Evolutionary conservation across 106 monocot species (phyloP).

Genomic region (Vanilla planifolia): DNA sequence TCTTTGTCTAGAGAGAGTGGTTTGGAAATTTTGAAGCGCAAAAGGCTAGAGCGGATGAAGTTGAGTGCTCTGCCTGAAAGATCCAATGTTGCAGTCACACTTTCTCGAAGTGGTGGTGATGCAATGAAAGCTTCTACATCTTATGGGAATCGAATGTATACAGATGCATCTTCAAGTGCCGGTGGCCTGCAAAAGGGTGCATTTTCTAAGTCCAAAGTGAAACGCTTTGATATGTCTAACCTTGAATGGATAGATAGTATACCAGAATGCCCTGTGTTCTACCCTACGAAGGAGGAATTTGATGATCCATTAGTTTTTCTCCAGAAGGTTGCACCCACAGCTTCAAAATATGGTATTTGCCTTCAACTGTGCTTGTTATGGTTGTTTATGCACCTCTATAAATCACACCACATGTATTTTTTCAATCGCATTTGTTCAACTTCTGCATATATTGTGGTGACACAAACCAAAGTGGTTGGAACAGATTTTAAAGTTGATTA

Average conservation of each 20-base stretch:
- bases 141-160: constrained; percentile 34
- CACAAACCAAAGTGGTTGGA: no score
- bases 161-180: constrained; percentile 9
- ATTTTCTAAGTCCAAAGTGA: constrained; percentile 42
- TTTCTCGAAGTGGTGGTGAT: constrained; percentile 66
- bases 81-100: constrained; percentile 22
- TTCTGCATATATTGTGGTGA: no score
- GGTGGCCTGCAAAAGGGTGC: constrained; percentile 19
- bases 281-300: constrained; percentile 83
- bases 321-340: constrained; percentile 65
- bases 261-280: constrained; percentile 82
- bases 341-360: constrained; percentile 71
- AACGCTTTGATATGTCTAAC: constrained; percentile 61
- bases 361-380: neutral
- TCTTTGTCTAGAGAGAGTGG: constrained; percentile 56
- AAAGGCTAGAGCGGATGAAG: constrained; percentile 36
- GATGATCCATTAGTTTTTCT: constrained; percentile 75
- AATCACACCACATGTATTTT: no score
- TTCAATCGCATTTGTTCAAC: no score
- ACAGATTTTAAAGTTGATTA: no score
- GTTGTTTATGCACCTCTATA: no score
- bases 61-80: constrained; percentile 14
- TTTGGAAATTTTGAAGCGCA: constrained; percentile 56
- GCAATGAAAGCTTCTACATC: constrained; percentile 33
- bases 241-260: constrained; percentile 85